A percentile compares a stretch with the other conserved stretches of the same genome.
These are phyloP conservation scores for Aspergillus affinis DNA, from an alignment of 495 filamentous ascomycete genomes.

Conservation along the genomic window DNA sequence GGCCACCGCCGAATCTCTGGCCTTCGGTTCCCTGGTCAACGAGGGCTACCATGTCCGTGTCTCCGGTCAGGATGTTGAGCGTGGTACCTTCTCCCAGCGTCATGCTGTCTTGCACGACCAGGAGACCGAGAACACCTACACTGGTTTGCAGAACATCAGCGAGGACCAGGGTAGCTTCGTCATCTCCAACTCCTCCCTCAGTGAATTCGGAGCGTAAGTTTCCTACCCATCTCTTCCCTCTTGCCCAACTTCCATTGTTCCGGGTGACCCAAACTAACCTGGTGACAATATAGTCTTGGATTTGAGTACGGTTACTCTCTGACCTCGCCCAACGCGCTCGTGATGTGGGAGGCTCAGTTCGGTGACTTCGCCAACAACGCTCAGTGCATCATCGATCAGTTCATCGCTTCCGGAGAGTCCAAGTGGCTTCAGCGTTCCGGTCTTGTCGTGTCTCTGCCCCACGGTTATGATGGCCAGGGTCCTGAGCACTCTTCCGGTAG, in stretches of 20 bases:
- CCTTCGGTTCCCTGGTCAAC: slow-evolving; percentile 84
- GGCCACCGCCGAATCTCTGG: slow-evolving; percentile 94
- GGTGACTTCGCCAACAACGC: slow-evolving; percentile 99
- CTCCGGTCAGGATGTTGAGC: slow-evolving; percentile 97
- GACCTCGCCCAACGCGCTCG: slow-evolving; percentile 91
- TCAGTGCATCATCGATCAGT: slow-evolving; percentile 98
- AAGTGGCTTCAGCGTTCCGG: slow-evolving; percentile 99
- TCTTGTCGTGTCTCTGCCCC: slow-evolving; percentile 89
- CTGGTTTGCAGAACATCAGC: slow-evolving; percentile 83
- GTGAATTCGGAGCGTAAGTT: slow-evolving; percentile 82
- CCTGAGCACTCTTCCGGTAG: slow-evolving; percentile 97
- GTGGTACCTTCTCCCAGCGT: slow-evolving; percentile 98
- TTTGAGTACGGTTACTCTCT: slow-evolving; percentile 99
- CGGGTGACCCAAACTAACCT: slow-evolving; percentile 23
- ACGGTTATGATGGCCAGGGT: slow-evolving; percentile 97
- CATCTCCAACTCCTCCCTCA: slow-evolving; percentile 95
- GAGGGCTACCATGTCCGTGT: slow-evolving; percentile 97
- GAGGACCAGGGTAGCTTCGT: slow-evolving; percentile 90
- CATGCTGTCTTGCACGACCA: slow-evolving; percentile 98
- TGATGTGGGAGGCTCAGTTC: slow-evolving; percentile 99
- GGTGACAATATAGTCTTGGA: slow-evolving; percentile 59
- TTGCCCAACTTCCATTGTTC: slow-evolving; percentile 1
- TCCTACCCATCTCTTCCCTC: too few species aligned
- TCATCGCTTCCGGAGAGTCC: slow-evolving; percentile 93
- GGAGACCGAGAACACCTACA: slow-evolving; percentile 87